Evolutionary conservation across 2,329 filamentous ascomycete genomes (phyloP), one percentile per base, ranked within the genome.

Genomic region (Arthrobotrys sphaeroides): DNA sequence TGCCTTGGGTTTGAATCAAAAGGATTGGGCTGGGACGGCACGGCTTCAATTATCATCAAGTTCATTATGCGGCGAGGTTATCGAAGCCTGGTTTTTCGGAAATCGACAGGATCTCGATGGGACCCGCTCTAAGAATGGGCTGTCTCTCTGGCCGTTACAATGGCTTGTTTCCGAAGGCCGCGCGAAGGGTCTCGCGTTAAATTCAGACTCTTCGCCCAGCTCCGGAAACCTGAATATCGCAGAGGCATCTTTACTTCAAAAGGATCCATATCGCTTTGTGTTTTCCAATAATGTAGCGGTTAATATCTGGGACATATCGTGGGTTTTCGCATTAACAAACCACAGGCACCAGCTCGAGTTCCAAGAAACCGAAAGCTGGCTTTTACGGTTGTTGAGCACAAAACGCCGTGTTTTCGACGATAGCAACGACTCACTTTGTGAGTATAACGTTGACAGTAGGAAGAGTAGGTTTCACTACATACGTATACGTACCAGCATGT

Each of bases 141-240:
- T 69, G 2, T 69, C 65, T 3, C 53, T 69, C 22, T 69, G 65
- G 65, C 65, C 65, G 12, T 20, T 69, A 10, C 65, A 69, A 47
- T 69, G 65, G 65, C 42, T 69, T 28, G 42, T 49, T 42, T 16
- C 16, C 9, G 53, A 61, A 43, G 53, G 18, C 18, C 10, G 13
- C 20, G n/a, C 2, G 28, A 69, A 69, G 28, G 65, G 65, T 6
- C 28, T 60, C 12, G 65, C 51, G 6, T 42, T 68, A 16, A 51
- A 40, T 18, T 26, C 26, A 5, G 51, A 12, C 12, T 31, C 26
- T 13, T 16, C 20, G 0, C 16, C 24, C 12, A 13, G 5, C 10
- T 43, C 3, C 3, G n/a, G 20, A 24, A 10, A 33, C 16, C 18
- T 16, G 12, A 66, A 16, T 38, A 40, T 36, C 33, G 16, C 51